Evolutionary conservation across 2,329 filamentous ascomycete genomes (phyloP), one percentile per base, ranked within the genome.

Genomic region (Pestalotiopsis fici): DNA sequence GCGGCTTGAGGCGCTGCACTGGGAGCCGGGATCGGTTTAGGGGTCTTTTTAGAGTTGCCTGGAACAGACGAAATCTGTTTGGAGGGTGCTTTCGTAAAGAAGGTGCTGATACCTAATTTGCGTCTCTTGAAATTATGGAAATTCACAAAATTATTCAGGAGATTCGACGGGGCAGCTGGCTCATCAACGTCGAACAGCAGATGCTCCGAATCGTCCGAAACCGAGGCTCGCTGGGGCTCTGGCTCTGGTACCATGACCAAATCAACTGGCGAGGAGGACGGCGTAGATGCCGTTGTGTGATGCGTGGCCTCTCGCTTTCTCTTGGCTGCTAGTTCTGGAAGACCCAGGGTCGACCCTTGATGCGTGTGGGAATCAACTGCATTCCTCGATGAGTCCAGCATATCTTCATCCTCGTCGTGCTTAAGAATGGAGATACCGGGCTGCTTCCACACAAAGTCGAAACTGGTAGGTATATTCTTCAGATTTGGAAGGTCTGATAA

Each of bases 381-480:
- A 69, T 11, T 5, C n/a, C 21, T 12, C 18, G n/a, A 12, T 12
- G 13, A 4, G 12, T 60, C 57, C 25, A 60, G 57, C 4, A 60
- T n/a, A n/a, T 72, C 54, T 18, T 74, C 62, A 35, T 73, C 68
- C 12, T 18, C 28, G 21, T 25, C 18, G 21, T 75, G 69, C 55
- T 66, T 68, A 47, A 79, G 71, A 60, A 78, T 72, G 25, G 74
- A 70, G 2, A 76, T 57, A 2, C 76, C 76, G 3, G 73, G 75
- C 25, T 71, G 70, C 65, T 77, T 78, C 73, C 74, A 75, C 28
- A 76, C 70, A 15, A 71, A 76, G 12, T 73, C 65, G 27, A 64
- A 71, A 35, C 74, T 76, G 6, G 71, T 74, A n/a, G 66, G 68
- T 4, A 74, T 37, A 13, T 71, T 61, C 25, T 55, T 12, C 6